Conservation (phyloP, 495 filamentous ascomycete genomes). For the Xylaria acuta region DNA sequence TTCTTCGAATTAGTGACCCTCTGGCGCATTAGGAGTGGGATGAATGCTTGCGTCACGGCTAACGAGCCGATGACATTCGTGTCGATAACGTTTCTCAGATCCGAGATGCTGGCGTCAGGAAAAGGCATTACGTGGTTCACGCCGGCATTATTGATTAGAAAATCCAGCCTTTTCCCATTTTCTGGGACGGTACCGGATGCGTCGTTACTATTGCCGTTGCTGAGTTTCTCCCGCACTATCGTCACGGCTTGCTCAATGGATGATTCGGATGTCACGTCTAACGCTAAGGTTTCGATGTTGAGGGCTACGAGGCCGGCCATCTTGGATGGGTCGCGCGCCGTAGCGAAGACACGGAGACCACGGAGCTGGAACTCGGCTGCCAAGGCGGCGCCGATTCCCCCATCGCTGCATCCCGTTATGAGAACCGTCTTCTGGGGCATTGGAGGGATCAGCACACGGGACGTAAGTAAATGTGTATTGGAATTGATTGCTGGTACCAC, state of each 20-base stretch:
- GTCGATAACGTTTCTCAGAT: slow-evolving; percentile 54
- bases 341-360: slow-evolving; percentile 63
- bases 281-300: slow-evolving; percentile 53
- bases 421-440: slow-evolving; percentile 46
- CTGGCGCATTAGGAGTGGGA: slow-evolving; percentile 52
- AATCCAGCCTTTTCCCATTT: slow-evolving; percentile 49
- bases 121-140: slow-evolving; percentile 50
- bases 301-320: slow-evolving; percentile 44
- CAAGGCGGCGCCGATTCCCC: slow-evolving; percentile 62
- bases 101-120: slow-evolving; percentile 54
- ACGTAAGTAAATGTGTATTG: neutral
- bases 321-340: slow-evolving; percentile 54
- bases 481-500: neutral
- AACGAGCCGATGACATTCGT: slow-evolving; percentile 61
- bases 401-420: slow-evolving; percentile 58
- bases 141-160: slow-evolving; percentile 65
- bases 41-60: slow-evolving; percentile 61
- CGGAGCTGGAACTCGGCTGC: slow-evolving; percentile 55
- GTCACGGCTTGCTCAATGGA: slow-evolving; percentile 49
- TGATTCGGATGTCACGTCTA: slow-evolving; percentile 54
- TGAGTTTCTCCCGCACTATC: slow-evolving; percentile 16
- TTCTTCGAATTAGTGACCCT: neutral
- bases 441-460: neutral
- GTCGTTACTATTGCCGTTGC: neutral
- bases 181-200: slow-evolving; percentile 20